Evolutionary conservation across 1,139 yeast species (phyloP), one percentile per base, ranked within the genome.

Genomic region (Suhomyces yuchorum): DNA sequence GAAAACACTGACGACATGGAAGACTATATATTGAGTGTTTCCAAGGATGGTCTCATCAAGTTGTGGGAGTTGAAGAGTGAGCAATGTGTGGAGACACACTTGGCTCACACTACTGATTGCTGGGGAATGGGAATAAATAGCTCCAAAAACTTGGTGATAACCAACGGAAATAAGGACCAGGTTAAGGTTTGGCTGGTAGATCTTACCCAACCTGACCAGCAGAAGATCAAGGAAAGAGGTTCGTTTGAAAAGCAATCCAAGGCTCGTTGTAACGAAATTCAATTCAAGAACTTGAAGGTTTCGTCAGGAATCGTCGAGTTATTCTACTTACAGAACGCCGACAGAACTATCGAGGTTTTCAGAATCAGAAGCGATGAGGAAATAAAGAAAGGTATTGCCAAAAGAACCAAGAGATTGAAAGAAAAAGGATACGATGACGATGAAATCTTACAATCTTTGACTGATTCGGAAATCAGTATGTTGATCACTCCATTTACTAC

Each of bases 91-190:
- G 99, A 93, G 65, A 91, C 98, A 0, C 98, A 91, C 65, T 82
- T 92, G 53, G 97, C 98, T 1, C 97, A 91, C 62, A 79, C 89
- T 14, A 91, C 91, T 53, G 98, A 93, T 66, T 89, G 97, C 69
- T 92, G 98, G 98, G 72, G 89, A 3, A 66, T 90, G 63, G 88
- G 82, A 1, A 65, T 84, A 26, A 68, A 69, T 49, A 47, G 53
- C 2, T 63, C 63, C 20, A 65, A 66, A 19, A 68, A 76, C 57
- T 50, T 84, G 52, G 64, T 81, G 23, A 68, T 91, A 15, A 91
- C 97, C 1, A 78, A 87, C 33, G 95, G 97, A 36, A 80, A 82
- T 56, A 91, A 87, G 53, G 86, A 87, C 54, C 96, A 91, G 63
- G 79, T 89, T 35, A 90, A 89, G 62, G 77, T 91, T 14, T 93